Base-by-base conservation (phyloP, 2,329 filamentous ascomycete species). In the Pseudomassariella vexata region DNA sequence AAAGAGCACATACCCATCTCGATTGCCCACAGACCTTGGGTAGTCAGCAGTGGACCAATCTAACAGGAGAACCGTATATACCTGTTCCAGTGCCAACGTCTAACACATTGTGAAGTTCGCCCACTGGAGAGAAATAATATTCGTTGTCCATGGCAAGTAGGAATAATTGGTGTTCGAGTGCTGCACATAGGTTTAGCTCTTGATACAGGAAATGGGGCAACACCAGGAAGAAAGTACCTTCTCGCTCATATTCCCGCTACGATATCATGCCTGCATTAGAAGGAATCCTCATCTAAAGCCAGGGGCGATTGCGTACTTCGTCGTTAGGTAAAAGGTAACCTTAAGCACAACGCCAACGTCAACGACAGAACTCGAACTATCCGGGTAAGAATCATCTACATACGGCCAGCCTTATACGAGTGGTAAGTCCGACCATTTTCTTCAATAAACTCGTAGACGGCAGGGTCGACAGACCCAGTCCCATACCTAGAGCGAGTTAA, bases 341-440 rank as follows among this genome's bases (percentile, higher is more conserved):
- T 38, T 12, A 14, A 10, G n/a, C n/a, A 12, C 12, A 5, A 21
- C 9, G 7, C 11, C 20, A 19, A 18, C 18, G 20, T 21, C 25
- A 24, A 26, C 22, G n/a, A 12, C 19, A 14, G n/a, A 14, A 10
- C 6, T 17, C 6, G 14, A 20, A 29, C 22, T 9, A 24, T 11
- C 18, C 18, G n/a, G n/a, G n/a, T 19, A 11, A 12, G n/a, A 12
- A 14, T 9, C n/a, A 9, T n/a, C n/a, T n/a, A 39, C 37, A 20
- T 34, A 39, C 37, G 34, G 12, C 37, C 37, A 16, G 29, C 30
- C 27, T 39, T 39, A 19, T 39, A 39, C 8, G 34, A 36, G 24
- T 39, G 37, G 19, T 39, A 39, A 5, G 37, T 39, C 24, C 37
- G 14, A 8, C 37, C 37, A 20, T 39, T 37, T 21, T 39, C 37